Conservation (phyloP, 345 rosid genomes). For the Eucalyptus erythrocorys region DNA sequence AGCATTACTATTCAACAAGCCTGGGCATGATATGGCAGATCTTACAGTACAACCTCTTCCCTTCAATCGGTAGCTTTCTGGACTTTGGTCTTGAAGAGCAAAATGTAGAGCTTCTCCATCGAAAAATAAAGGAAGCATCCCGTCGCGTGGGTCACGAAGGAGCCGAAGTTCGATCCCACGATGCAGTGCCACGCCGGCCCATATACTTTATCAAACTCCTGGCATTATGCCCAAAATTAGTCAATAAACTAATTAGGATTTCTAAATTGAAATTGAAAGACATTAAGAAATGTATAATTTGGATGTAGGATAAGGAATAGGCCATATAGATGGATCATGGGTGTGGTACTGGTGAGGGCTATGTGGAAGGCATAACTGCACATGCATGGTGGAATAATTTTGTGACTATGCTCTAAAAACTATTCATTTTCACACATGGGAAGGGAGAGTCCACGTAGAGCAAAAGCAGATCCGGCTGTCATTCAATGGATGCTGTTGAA, state of each 20-base stretch:
- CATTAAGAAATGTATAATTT: background rate
- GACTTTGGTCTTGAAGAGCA: slow-evolving; percentile 68
- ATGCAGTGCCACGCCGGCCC: slow-evolving; percentile 98
- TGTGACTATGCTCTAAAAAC: background rate
- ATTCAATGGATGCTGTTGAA: background rate
- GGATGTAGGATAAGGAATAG: background rate
- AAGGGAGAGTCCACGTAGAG: background rate
- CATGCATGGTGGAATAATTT: background rate
- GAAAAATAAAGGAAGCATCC: slow-evolving; percentile 83
- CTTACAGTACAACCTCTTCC: background rate
- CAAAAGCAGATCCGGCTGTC: background rate
- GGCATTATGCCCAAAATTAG: background rate
- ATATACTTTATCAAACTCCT: slow-evolving; percentile 85
- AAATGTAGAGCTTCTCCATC: slow-evolving; percentile 58
- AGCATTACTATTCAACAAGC: background rate
- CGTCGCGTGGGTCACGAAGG: slow-evolving; percentile 73
- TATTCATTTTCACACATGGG: background rate
- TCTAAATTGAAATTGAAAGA: background rate
- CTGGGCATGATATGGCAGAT: background rate
- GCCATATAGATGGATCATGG: background rate
- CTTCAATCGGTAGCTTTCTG: slow-evolving; percentile 16
- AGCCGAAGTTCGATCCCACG: slow-evolving; percentile 79
- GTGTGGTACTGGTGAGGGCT: background rate
- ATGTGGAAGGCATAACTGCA: background rate
- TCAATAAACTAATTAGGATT: background rate